Percentiles rank a stretch among this genome's conserved stretches.
Conservation (phyloP, 345 rosid species). For the Citrus maxima region DNA sequence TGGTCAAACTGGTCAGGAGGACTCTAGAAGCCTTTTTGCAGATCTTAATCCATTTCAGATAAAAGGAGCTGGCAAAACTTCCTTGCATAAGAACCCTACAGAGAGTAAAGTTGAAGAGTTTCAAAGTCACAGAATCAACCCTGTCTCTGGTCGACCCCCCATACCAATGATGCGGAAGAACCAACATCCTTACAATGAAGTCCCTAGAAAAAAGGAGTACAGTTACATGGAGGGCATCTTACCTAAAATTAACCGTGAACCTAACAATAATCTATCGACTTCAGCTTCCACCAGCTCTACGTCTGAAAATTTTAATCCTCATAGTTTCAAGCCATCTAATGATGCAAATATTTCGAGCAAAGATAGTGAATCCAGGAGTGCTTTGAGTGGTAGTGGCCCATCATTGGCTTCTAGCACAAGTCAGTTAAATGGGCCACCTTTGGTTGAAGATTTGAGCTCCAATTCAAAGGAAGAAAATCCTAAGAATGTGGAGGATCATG, state of each 20-base stretch:
- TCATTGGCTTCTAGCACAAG: slow-evolving; percentile 34
- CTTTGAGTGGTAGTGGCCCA: slow-evolving; percentile 36
- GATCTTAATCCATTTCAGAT: slow-evolving; percentile 94
- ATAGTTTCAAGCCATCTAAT: slow-evolving; percentile 35
- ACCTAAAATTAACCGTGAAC: slow-evolving; percentile 70
- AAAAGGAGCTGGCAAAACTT: slow-evolving; percentile 72
- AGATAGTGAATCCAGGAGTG: slow-evolving; percentile 38
- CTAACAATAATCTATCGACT: slow-evolving; percentile 54
- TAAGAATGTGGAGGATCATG: slow-evolving; percentile 34
- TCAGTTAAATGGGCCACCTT: slow-evolving; percentile 32
- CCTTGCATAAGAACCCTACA: slow-evolving; percentile 44
- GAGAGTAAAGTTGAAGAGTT: slow-evolving; percentile 57
- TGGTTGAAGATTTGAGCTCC: slow-evolving; percentile 33
- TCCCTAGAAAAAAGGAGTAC: slow-evolving; percentile 74
- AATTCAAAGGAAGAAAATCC: slow-evolving; percentile 34
- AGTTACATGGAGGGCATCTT: slow-evolving; percentile 59
- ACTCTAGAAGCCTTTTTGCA: slow-evolving; percentile 74
- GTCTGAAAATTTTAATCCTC: slow-evolving; percentile 40
- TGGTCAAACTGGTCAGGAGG: slow-evolving; percentile 64
- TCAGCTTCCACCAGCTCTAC: slow-evolving; percentile 46
- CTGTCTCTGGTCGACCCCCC: slow-evolving; percentile 61
- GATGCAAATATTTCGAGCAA: slow-evolving; percentile 34
- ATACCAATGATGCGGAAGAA: slow-evolving; percentile 85
- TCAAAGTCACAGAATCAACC: slow-evolving; percentile 53
- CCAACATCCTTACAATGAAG: slow-evolving; percentile 71